Percentiles rank a stretch among this genome's conserved stretches.
Evolutionary conservation across 768 basidiomycete genomes (phyloP).

Genomic region (Psilocybe tampanensis): DNA sequence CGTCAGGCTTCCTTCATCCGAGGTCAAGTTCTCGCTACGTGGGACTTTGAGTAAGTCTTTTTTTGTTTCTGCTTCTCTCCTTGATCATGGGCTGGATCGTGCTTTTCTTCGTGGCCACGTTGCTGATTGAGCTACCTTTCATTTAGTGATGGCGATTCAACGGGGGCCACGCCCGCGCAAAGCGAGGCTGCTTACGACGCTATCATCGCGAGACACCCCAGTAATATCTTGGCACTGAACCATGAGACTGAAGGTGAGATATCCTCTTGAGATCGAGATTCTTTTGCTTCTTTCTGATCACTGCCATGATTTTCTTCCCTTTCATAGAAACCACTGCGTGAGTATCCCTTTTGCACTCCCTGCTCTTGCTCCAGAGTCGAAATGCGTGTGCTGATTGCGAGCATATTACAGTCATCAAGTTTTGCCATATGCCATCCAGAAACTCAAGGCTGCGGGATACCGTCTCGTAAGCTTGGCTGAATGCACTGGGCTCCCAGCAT

Average conservation of each 20-base stretch:
- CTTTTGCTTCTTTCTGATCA: not conserved
- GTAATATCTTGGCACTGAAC: conserved; percentile 41
- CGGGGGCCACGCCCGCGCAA: conserved; percentile 33
- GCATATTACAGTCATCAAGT: conserved; percentile 30
- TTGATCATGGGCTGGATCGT: not conserved
- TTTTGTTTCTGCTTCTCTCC: not conserved
- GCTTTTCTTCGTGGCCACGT: not conserved
- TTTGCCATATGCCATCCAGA: conserved; percentile 38
- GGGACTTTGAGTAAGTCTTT: conserved; percentile 39
- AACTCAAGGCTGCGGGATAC: conserved; percentile 39
- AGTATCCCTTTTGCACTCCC: too few species aligned
- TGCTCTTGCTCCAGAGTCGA: not conserved
- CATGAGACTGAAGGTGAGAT: conserved; percentile 41
- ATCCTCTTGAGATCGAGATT: not conserved
- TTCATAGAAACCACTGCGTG: conserved; percentile 38
- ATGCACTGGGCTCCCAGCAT: conserved; percentile 39
- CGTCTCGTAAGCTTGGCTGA: conserved; percentile 44
- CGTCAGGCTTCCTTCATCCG: conserved; percentile 35
- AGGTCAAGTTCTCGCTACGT: conserved; percentile 39
- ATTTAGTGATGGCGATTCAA: conserved; percentile 39
- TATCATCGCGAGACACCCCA: conserved; percentile 29
- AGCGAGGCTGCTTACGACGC: conserved; percentile 34
- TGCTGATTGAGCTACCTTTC: not conserved
- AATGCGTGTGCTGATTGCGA: not conserved
- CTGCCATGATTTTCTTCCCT: not conserved